Evolutionary conservation across 2,329 filamentous ascomycete species (phyloP).

Genomic region (Pseudogymnoascus sp.): DNA sequence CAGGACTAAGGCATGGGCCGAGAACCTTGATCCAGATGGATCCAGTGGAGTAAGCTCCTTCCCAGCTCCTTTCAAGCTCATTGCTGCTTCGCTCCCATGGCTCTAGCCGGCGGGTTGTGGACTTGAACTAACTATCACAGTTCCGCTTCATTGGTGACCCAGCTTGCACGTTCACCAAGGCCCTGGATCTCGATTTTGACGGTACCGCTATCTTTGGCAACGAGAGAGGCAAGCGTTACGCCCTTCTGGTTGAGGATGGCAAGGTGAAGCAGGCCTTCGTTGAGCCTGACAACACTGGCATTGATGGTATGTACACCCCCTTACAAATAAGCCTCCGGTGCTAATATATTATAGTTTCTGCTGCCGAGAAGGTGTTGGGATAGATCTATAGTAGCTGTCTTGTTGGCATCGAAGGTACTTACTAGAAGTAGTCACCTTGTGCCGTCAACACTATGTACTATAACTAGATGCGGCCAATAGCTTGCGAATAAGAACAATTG

Average conservation of each 20-base stretch:
- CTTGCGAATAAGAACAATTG: not conserved
- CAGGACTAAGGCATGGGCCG: conserved; percentile 85
- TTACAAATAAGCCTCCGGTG: not conserved
- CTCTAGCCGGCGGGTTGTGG: not conserved
- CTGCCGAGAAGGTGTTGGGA: conserved; percentile 40
- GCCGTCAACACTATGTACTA: not conserved
- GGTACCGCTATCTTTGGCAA: conserved; percentile 72
- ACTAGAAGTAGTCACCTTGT: not conserved
- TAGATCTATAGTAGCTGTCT: conserved; percentile 16
- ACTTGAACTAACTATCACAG: conserved; percentile 35
- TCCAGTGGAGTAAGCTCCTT: conserved; percentile 61
- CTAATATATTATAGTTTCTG: conserved; percentile 32
- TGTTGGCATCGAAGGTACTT: not conserved
- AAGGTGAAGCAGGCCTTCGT: conserved; percentile 74
- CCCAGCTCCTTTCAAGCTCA: conserved; percentile 27
- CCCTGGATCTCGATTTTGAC: conserved; percentile 77
- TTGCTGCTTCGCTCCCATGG: not conserved
- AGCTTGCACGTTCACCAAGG: conserved; percentile 68
- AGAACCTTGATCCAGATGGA: conserved; percentile 64
- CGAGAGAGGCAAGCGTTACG: conserved; percentile 79
- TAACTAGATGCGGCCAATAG: not conserved
- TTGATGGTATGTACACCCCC: conserved; percentile 38
- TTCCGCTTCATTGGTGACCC: conserved; percentile 87
- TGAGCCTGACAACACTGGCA: conserved; percentile 81
- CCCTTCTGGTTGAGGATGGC: conserved; percentile 72